Base-by-base conservation (phyloP, 148 eudicot species). In the Oxyria digyna region DNA sequence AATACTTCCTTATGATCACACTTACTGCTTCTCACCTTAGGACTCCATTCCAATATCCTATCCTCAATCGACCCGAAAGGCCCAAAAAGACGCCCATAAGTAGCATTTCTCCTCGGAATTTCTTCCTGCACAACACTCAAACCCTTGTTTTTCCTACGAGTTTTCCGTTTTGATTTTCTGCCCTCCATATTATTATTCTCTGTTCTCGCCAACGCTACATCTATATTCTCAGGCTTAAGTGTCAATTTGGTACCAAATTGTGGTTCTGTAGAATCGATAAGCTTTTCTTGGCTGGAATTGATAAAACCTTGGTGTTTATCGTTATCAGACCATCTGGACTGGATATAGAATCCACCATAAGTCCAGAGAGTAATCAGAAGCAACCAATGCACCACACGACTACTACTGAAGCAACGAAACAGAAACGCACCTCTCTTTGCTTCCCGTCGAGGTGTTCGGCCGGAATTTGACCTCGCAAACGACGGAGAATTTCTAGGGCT, bases 321-420 rank as follows among this genome's bases (percentile, higher is more conserved):
- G 27, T 81, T 85, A 74, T 90, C 93, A 69, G 96, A 97, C 99
- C 97, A 95, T 69, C 79, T 88, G 3, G 99, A 95, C 84, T 95
- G 99, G 26, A 95, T 74, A 71, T 91, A 88, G 71, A 94, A 94
- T 54, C 91, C 99, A 40, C 85, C 99, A 77, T 91, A 94, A 26
- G 93, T 80, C 99, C 99, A 94, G 49, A 94, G 82, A 76, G 99
- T 94, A 71, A 94, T 88, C 80, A 94, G 72, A 78, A 94, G 84
- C 82, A 94, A 75, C 99, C 97, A 94, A 54, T 88, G 85, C 52
- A 94, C 85, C 68, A 94, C 71, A 33, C 87, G 83, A 78, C 80
- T 84, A 72, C 82, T 81, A 77, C 93, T 81, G 65, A 88, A 88
- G 75, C 86, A 90, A 71, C 80, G 84, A 62, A 75, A 63, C 24